Evolutionary conservation across 208 protist species (phyloP).

Genomic region (Porcisia hertigi): DNA sequence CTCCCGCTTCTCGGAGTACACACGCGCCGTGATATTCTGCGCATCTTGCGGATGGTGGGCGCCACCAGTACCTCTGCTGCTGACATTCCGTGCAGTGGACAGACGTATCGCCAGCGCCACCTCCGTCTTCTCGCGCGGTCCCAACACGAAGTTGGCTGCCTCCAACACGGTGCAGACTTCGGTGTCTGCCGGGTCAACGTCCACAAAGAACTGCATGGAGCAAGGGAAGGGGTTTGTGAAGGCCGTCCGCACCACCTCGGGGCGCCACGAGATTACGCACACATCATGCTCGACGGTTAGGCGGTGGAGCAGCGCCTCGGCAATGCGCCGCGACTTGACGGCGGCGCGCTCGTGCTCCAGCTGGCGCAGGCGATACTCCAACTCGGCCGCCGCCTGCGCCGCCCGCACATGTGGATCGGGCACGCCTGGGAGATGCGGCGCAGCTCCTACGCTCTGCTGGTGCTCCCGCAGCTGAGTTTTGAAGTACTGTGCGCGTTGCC

Average conservation of each 20-base stretch:
- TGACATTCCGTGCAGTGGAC: neutral
- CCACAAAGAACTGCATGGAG: conserved; percentile 73
- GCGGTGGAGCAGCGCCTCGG: conserved; percentile 65
- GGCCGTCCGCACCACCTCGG: conserved; percentile 55
- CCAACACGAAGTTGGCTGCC: conserved; percentile 53
- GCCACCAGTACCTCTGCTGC: neutral
- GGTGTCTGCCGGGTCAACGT: conserved; percentile 37
- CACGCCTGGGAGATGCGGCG: conserved; percentile 48
- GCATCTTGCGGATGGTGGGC: conserved; percentile 5
- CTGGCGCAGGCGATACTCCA: conserved; percentile 79
- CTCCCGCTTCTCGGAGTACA: conserved; percentile 73
- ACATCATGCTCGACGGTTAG: conserved; percentile 72
- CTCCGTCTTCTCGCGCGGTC: conserved; percentile 57
- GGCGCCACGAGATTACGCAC: conserved; percentile 55
- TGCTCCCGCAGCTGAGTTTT: conserved; percentile 45
- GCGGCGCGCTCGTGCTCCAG: conserved; percentile 78
- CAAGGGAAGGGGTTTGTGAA: conserved; percentile 72
- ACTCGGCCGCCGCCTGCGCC: conserved; percentile 43
- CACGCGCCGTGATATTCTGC: conserved; percentile 37
- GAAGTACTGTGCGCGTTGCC: conserved; percentile 64
- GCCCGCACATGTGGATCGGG: conserved; percentile 50
- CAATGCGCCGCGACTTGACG: conserved; percentile 74
- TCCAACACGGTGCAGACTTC: conserved; percentile 47
- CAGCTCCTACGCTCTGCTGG: conserved; percentile 19
- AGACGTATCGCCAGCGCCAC: conserved; percentile 64